A percentile compares a stretch with the other conserved stretches of the same genome.
Evolutionary conservation across 306 rosid species (phyloP).

Genomic region (Fagus crenata): DNA sequence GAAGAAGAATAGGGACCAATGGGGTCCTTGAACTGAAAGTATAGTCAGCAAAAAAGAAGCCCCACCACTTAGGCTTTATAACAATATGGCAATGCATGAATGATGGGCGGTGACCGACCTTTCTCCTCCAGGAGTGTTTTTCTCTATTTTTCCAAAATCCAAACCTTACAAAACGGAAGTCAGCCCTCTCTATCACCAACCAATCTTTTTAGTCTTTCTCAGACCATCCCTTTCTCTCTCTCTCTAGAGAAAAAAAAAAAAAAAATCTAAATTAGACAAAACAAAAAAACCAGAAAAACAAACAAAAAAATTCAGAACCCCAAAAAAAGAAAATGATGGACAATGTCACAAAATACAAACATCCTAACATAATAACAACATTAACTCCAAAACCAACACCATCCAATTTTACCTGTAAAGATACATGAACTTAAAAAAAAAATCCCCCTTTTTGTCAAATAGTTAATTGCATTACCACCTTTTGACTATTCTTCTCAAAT

Average conservation of each 20-base stretch:
- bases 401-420: conserved; percentile 20
- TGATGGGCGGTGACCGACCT: conserved; percentile 62
- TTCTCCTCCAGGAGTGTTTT: conserved; percentile 18
- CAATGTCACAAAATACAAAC: neutral
- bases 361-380: neutral
- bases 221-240: conserved; percentile 10
- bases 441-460: no score
- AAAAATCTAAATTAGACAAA: neutral
- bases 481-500: neutral
- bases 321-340: conserved; percentile 1
- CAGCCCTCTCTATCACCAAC: conserved; percentile 49
- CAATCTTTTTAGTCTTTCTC: conserved; percentile 27
- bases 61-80: conserved; percentile 39
- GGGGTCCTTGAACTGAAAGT: conserved; percentile 6
- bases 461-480: neutral
- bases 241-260: no score
- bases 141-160: conserved; percentile 28
- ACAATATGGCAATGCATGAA: conserved; percentile 37
- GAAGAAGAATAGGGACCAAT: no score
- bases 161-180: conserved; percentile 60
- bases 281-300: neutral
- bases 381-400: neutral
- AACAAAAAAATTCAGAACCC: neutral
- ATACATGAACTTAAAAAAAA: neutral
- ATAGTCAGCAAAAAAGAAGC: conserved; percentile 25